A percentile compares a stretch with the other conserved stretches of the same genome.
These are phyloP conservation scores for Vanrija sp. DNA, from an alignment of 1,284 basidiomycete genomes.

Conservation along the genomic window DNA sequence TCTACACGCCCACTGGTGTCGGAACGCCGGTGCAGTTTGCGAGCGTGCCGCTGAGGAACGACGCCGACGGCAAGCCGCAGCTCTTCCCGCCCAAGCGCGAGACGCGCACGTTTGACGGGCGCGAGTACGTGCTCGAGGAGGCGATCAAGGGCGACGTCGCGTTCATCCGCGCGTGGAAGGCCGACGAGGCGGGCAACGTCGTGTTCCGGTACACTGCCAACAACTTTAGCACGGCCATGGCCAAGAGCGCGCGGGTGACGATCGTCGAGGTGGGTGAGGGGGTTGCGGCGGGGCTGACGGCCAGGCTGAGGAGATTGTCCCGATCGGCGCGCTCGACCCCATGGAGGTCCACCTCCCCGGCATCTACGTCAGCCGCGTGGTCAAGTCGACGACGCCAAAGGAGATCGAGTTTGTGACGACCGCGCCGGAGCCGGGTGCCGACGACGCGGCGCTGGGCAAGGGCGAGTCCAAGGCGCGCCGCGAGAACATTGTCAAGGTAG, in stretches of 20 bases:
- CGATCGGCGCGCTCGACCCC: slow-evolving; percentile 72
- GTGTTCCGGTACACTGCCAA: slow-evolving; percentile 79
- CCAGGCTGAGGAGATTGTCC: slow-evolving; percentile 83
- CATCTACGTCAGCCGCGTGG: slow-evolving; percentile 79
- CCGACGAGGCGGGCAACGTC: slow-evolving; percentile 75
- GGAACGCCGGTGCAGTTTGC: slow-evolving; percentile 66
- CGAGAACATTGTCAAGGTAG: slow-evolving; percentile 62
- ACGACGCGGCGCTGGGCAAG: slow-evolving; percentile 51
- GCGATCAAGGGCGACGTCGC: slow-evolving; percentile 80
- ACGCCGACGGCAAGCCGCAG: slow-evolving; percentile 52
- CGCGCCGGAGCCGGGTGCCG: slow-evolving; percentile 50
- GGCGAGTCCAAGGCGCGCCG: slow-evolving; percentile 54
- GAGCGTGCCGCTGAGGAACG: slow-evolving; percentile 70
- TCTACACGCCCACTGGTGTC: slow-evolving; percentile 88
- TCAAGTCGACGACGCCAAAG: slow-evolving; percentile 67
- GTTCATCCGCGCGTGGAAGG: slow-evolving; percentile 86
- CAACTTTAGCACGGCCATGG: slow-evolving; percentile 81
- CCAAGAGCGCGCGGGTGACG: slow-evolving; percentile 77
- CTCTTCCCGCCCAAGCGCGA: slow-evolving; percentile 62
- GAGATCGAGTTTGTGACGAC: slow-evolving; percentile 70
- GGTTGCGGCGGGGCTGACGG: no score
- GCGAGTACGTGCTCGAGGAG: slow-evolving; percentile 76
- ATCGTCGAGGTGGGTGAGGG: slow-evolving; percentile 62
- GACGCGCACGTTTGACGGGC: slow-evolving; percentile 68
- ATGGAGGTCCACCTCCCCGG: slow-evolving; percentile 78